These are phyloP conservation scores for Podaxis rugospora DNA, from an alignment of 768 basidiomycete species.

Conservation along the genomic window DNA sequence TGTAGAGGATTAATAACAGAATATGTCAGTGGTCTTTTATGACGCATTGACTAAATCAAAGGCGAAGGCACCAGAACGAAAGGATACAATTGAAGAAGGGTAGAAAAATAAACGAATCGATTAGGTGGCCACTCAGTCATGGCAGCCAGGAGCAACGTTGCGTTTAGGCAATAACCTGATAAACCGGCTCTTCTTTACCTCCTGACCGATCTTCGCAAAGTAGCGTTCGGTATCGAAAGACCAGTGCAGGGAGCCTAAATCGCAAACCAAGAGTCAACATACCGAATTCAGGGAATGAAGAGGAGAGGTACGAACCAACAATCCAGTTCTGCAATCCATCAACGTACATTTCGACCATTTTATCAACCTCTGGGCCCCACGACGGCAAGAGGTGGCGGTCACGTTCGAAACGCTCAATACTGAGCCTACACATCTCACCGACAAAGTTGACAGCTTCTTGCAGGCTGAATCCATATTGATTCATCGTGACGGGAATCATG, in stretches of 20 bases:
- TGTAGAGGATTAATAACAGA: background rate
- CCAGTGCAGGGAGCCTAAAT: slow-evolving; percentile 55
- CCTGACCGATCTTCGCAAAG: slow-evolving; percentile 52
- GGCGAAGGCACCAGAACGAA: background rate
- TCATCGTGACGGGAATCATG: slow-evolving; percentile 65
- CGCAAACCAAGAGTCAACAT: background rate
- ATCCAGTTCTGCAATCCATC: slow-evolving; percentile 66
- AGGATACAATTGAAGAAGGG: background rate
- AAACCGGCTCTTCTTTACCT: slow-evolving; percentile 48
- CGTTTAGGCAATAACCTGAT: slow-evolving; percentile 43
- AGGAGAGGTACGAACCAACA: slow-evolving; percentile 35
- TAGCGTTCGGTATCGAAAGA: slow-evolving; percentile 66
- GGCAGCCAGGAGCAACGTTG: background rate
- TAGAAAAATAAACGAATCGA: background rate
- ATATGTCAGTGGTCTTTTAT: background rate
- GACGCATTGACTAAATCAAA: background rate
- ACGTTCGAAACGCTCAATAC: slow-evolving; percentile 47
- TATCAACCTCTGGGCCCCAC: slow-evolving; percentile 57
- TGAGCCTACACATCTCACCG: slow-evolving; percentile 53
- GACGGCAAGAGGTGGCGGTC: slow-evolving; percentile 49
- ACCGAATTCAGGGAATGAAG: background rate
- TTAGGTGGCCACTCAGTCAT: background rate
- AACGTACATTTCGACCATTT: slow-evolving; percentile 53
- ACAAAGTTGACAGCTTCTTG: slow-evolving; percentile 62
- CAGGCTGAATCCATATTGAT: slow-evolving; percentile 47